Base-by-base conservation (phyloP, 345 rosid genomes). In the Linum lewisii region DNA sequence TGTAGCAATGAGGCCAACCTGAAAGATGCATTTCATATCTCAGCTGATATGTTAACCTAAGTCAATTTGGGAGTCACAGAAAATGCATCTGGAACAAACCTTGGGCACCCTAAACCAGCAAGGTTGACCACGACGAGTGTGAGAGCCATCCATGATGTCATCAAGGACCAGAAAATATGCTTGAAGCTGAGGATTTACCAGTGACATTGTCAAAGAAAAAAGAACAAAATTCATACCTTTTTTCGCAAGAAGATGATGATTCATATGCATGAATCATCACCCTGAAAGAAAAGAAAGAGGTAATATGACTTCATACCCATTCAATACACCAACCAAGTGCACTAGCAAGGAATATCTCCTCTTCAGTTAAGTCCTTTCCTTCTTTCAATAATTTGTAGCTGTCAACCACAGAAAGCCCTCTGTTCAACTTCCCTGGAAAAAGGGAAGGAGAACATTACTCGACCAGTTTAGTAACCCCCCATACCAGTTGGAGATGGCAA, bases 351-450 rank as follows among this genome's bases (percentile, higher is more conserved):
- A 84, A 82, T 42, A 81, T 37, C 59, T 89, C 89, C 38, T 82
- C 81, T 55, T 84, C 87, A 0, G 81, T 78, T 66, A 89, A 69
- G 55, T 80, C 86, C 37, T 69, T 65, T 59, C 88, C 87, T 63
- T 82, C 77, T 73, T 80, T 82, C 75, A 89, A 66, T 67, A 81
- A 68, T 59, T 78, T 79, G 80, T 78, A 82, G 77, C 89, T 84
- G 72, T 86, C 95, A 64, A 86, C 74, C 20, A 93, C 97, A 54
- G 95, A 93, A 60, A 89, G 81, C 21, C 99, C 97, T n/a, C 99
- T 73, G 47, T 93, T 93, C 65, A 93, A 79, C 76, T 87, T 89
- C 62, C 97, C 97, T 88, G 83, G 19, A 51, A 61, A 65, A 26
- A 25, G n/a, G n/a, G n/a, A n/a, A 51, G 3, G 16, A 42, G 47